Base-by-base conservation (phyloP, 2,329 filamentous ascomycete species). In the Hypoxylon sp. region DNA sequence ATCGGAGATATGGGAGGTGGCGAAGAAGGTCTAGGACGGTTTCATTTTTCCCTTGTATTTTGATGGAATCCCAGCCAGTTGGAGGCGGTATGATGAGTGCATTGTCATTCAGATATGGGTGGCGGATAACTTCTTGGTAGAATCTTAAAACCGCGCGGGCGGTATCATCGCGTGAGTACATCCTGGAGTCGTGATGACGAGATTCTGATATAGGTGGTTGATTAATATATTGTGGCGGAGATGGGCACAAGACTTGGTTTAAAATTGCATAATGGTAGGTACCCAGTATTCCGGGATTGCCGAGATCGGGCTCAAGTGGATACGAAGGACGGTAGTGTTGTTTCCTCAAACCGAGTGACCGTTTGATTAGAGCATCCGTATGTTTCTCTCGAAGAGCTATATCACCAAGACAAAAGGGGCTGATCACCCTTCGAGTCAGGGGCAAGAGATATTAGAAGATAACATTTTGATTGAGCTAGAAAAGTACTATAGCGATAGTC, bases 11-110 rank as follows among this genome's bases (percentile, higher is more conserved):
- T 50, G 62, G 62, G 40, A 65, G 62, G 20, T 65, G 56, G 10
- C 27, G 56, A n/a, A 65, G 62, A 46, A 65, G 44, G n/a, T 65
- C 56, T 3, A 65, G 50, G 2, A 65, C 62, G 7, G 42, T 50
- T 46, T 60, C 42, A 3, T 40, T 61, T 50, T 65, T 65, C n/a
- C 50, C 44, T 35, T 51, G 25, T 22, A 61, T 50, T 4, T 17
- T 61, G 2, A 61, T 44, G 17, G 17, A 50, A 7, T 31, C 11
- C 56, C 56, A 61, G 25, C 62, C 62, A 6, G 17, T 31, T 27
- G 17, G 13, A 42, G 56, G 42, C 1, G 62, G 56, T 37, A 65
- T 2, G 7, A 56, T 42, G 13, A 65, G 50, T 44, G n/a, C 30
- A 13, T 27, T 14, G 1, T 51, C 33, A 17, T 65, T 25, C 31